Evolutionary conservation across 176 grass and related monocot genomes (phyloP).

Genomic region (Poa annua): DNA sequence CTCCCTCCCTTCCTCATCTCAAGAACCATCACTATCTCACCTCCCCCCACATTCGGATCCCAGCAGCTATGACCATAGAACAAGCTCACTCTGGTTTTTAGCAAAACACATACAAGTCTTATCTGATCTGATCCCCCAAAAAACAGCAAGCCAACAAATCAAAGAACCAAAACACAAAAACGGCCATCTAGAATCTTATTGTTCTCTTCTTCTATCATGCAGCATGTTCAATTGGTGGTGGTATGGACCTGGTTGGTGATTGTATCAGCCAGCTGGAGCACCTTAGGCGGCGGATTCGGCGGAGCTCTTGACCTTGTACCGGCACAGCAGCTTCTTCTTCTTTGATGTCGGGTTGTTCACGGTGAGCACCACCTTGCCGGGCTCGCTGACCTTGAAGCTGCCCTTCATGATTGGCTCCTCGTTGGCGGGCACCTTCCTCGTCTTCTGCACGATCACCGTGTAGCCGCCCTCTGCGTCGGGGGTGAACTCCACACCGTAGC

Average conservation of each 20-base stretch:
- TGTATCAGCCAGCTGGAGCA: slow-evolving; percentile 7
- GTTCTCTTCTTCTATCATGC: slow-evolving; percentile 56
- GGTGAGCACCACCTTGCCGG: slow-evolving; percentile 73
- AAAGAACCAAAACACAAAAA: slow-evolving; percentile 57
- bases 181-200: slow-evolving; percentile 47
- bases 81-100: slow-evolving; percentile 49
- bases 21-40: slow-evolving; percentile 56
- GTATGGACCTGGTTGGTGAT: slow-evolving; percentile 56
- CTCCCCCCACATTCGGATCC: slow-evolving; percentile 22
- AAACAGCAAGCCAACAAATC: slow-evolving; percentile 80
- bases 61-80: slow-evolving; percentile 47
- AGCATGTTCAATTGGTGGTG: slow-evolving; percentile 59
- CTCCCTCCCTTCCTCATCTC: not conserved
- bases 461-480: slow-evolving; percentile 76
- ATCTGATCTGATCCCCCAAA: slow-evolving; percentile 18
- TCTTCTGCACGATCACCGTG: slow-evolving; percentile 90
- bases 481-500: slow-evolving; percentile 73
- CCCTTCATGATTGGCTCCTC: slow-evolving; percentile 86
- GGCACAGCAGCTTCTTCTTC: slow-evolving; percentile 97
- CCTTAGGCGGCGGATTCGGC: slow-evolving; percentile 36
- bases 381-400: slow-evolving; percentile 70
- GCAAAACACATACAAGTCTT: slow-evolving; percentile 59
- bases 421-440: slow-evolving; percentile 62
- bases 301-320: slow-evolving; percentile 80
- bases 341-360: slow-evolving; percentile 75